Evolutionary conservation across 2,329 filamentous ascomycete species (phyloP).

Genomic region (Aaosphaeria pasadenensis): DNA sequence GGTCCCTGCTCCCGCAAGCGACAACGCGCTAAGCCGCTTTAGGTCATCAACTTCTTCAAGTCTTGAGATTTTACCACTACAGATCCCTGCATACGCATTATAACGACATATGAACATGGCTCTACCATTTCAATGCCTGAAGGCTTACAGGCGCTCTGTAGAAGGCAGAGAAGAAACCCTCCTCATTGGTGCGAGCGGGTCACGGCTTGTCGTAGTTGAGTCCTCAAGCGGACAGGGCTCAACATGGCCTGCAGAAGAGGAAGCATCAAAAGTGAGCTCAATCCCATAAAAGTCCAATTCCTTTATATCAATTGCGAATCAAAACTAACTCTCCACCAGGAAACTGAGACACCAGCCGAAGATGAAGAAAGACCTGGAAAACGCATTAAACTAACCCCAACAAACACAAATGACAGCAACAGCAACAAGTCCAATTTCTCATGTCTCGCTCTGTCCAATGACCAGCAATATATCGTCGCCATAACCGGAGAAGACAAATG

Average conservation of each 20-base stretch:
- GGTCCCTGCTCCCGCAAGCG: too few species aligned
- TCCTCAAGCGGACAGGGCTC: slow-evolving; percentile 27
- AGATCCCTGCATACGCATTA: too few species aligned
- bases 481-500: slow-evolving; percentile 91
- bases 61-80: too few species aligned
- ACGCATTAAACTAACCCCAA: slow-evolving; percentile 38
- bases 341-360: slow-evolving; percentile 14
- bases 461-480: slow-evolving; percentile 68
- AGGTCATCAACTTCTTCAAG: too few species aligned
- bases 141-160: slow-evolving; percentile 14
- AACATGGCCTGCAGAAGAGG: slow-evolving; percentile 25
- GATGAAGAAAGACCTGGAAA: slow-evolving; percentile 38
- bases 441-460: slow-evolving; percentile 61
- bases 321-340: slow-evolving; percentile 5
- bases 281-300: slow-evolving; percentile 1
- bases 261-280: neutral
- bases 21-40: too few species aligned
- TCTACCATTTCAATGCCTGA: slow-evolving; percentile 42
- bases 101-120: slow-evolving; percentile 17
- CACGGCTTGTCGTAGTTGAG: slow-evolving; percentile 58
- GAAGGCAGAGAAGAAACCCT: slow-evolving; percentile 37
- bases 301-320: neutral
- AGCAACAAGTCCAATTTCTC: slow-evolving; percentile 60
- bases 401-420: slow-evolving; percentile 7
- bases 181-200: slow-evolving; percentile 71